A percentile compares a stretch with the other conserved stretches of the same genome.
Conservation (phyloP, 371 early-diverging fungal genomes). For the Mucor ambiguus region DNA sequence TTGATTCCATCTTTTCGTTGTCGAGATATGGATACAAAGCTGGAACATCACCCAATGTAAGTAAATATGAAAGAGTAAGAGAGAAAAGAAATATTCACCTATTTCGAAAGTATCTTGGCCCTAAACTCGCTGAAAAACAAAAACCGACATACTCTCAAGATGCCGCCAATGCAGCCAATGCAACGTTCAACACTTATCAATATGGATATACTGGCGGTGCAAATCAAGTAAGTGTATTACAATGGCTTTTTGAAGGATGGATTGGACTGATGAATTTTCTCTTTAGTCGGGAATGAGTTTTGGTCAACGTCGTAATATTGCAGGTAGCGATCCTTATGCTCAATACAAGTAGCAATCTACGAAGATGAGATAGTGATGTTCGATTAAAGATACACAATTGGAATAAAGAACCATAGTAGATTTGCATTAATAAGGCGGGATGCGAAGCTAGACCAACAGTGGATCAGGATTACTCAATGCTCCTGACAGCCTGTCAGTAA, state of each 20-base stretch:
- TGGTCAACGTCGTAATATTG: conserved; percentile 58
- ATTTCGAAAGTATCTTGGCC: conserved; percentile 62
- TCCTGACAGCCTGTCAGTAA: too few relatives aligned
- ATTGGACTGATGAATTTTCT: too few relatives aligned
- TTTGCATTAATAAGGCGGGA: too few relatives aligned
- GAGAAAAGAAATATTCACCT: conserved; percentile 2
- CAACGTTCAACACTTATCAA: conserved; percentile 58
- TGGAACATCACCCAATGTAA: conserved; percentile 60
- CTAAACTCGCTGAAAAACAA: conserved; percentile 76
- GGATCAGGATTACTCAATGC: too few relatives aligned
- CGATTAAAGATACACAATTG: not conserved
- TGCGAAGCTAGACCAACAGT: too few relatives aligned
- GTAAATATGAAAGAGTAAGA: conserved; percentile 1
- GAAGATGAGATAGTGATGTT: not conserved
- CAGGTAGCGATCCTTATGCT: conserved; percentile 35
- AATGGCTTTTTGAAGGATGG: not conserved
- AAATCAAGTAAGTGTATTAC: conserved; percentile 39
- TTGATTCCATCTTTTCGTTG: conserved; percentile 78
- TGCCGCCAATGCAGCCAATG: conserved; percentile 63
- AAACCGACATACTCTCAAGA: conserved; percentile 69
- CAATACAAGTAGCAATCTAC: conserved; percentile 22
- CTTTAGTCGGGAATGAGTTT: conserved; percentile 50
- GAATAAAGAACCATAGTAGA: not conserved
- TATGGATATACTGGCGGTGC: conserved; percentile 65
- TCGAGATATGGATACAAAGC: conserved; percentile 79